phyloP scores from a whole-genome alignment of 306 rosid species.

The Cicer bijugum region DNA sequence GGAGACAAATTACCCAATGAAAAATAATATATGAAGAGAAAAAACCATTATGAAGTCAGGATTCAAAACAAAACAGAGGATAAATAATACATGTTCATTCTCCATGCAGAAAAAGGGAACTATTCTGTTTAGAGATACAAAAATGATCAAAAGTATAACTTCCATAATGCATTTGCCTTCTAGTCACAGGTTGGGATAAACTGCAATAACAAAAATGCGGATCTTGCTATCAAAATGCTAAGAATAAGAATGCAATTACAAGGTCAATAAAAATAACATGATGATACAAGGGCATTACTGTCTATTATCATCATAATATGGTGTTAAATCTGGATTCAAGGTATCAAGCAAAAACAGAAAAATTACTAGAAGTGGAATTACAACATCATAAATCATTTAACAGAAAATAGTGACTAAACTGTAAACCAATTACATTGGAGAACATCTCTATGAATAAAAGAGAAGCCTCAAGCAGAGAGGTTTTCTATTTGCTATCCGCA shows the following conservation, averaged over 20 bases:
- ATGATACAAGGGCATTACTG: neutral
- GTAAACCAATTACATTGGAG: conserved; percentile 90
- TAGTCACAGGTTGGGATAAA: neutral
- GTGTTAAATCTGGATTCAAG: neutral
- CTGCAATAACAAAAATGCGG: conserved; percentile 39
- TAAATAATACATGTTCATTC: conserved; percentile 13
- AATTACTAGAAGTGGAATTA: neutral
- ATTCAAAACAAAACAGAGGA: neutral
- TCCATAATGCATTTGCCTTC: conserved; percentile 32
- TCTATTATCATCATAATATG: neutral
- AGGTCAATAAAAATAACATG: neutral
- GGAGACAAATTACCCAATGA: neutral
- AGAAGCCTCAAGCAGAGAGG: conserved; percentile 95
- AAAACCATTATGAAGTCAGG: neutral
- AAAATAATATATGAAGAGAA: neutral
- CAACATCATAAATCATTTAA: neutral
- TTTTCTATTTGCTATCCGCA: conserved; percentile 58
- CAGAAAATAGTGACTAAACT: conserved; percentile 18
- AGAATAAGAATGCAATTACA: neutral
- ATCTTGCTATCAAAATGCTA: too few relatives aligned
- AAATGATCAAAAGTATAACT: conserved; percentile 19
- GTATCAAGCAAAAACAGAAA: neutral
- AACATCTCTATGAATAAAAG: conserved; percentile 59
- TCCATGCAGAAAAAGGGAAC: conserved; percentile 32
- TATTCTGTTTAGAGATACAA: conserved; percentile 34